Conservation (phyloP, 78 protist genomes). For the Speleostelium caveatum region DNA sequence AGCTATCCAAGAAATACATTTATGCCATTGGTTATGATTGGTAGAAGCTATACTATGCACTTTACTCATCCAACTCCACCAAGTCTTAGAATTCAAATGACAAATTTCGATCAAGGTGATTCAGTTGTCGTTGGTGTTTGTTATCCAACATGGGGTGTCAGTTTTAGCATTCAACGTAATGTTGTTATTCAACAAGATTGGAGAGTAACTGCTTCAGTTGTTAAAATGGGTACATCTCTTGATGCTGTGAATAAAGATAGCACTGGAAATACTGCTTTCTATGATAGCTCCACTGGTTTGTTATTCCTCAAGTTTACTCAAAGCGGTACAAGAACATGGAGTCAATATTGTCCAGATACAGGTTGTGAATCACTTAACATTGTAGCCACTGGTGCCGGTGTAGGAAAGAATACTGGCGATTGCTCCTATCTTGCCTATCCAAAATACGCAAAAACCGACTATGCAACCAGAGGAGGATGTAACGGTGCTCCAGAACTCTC, state of each 20-base stretch:
- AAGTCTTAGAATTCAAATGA: slow-evolving; percentile 31
- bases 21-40: slow-evolving; percentile 53
- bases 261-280: slow-evolving; percentile 27
- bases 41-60: slow-evolving; percentile 68
- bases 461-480: slow-evolving; percentile 46
- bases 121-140: slow-evolving; percentile 51
- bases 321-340: slow-evolving; percentile 26
- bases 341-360: slow-evolving; percentile 25
- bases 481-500: slow-evolving; percentile 26
- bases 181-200: slow-evolving; percentile 3
- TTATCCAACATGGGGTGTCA: slow-evolving; percentile 71
- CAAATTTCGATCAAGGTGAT: slow-evolving; percentile 63
- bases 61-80: slow-evolving; percentile 60
- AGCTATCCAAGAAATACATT: slow-evolving; percentile 36
- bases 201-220: background rate
- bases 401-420: slow-evolving; percentile 41
- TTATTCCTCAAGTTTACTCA: slow-evolving; percentile 35
- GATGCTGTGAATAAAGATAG: slow-evolving; percentile 17
- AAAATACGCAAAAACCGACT: background rate
- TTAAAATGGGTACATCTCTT: slow-evolving; percentile 11
- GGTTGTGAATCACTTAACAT: slow-evolving; percentile 67
- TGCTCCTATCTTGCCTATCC: slow-evolving; percentile 33
- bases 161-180: slow-evolving; percentile 10
- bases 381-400: slow-evolving; percentile 19
- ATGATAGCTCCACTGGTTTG: slow-evolving; percentile 34